Conservation (phyloP, 768 basidiomycete genomes). For the Neoboletus magnificus region DNA sequence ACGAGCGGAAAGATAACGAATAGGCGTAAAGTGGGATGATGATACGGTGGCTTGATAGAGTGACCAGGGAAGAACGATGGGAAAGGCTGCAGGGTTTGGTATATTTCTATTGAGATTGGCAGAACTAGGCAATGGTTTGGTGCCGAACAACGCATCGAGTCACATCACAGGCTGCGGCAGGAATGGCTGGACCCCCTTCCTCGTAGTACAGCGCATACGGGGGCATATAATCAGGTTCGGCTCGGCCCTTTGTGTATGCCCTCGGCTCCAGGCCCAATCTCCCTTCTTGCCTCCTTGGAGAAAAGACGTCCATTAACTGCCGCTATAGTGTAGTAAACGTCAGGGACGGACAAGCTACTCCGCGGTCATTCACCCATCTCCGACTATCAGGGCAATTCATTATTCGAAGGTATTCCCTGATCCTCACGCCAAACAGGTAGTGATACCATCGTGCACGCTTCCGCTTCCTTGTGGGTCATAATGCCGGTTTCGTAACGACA, state of each 20-base stretch:
- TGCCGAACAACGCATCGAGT: neutral
- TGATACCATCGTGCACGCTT: neutral
- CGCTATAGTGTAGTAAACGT: neutral
- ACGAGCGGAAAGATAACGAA: neutral
- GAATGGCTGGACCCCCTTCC: neutral
- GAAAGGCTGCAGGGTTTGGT: neutral
- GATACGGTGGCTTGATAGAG: neutral
- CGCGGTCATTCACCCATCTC: constrained; percentile 14
- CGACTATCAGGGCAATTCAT: neutral
- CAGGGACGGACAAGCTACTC: constrained; percentile 1
- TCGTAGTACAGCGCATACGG: neutral
- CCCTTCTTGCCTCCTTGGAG: neutral
- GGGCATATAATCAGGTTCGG: neutral
- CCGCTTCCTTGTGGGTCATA: neutral
- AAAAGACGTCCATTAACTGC: neutral
- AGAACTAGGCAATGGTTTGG: neutral
- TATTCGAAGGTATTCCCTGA: constrained; percentile 13
- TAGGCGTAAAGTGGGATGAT: neutral
- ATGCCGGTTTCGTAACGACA: constrained; percentile 5
- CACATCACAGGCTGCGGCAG: neutral
- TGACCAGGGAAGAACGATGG: neutral
- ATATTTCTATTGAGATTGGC: neutral
- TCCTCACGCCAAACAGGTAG: constrained; percentile 13
- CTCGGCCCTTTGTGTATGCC: neutral
- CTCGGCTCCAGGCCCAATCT: neutral